These are phyloP conservation scores for Aspergillus bertholletiae DNA, from an alignment of 495 filamentous ascomycete genomes.

Conservation along the genomic window DNA sequence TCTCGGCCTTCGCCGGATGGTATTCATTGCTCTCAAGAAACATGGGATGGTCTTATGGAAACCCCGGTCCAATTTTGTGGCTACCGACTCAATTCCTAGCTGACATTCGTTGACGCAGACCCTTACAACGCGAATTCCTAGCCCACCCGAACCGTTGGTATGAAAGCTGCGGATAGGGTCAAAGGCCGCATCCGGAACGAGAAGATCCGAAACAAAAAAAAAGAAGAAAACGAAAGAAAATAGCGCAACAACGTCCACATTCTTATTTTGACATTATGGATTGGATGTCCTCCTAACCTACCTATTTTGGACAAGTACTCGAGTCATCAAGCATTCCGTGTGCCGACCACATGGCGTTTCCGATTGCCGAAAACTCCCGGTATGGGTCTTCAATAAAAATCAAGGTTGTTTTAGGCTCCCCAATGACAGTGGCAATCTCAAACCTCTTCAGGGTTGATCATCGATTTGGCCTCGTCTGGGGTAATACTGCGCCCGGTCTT, in stretches of 20 bases:
- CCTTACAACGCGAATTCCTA: background rate
- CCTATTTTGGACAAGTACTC: background rate
- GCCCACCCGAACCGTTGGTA: slow-evolving; percentile 1
- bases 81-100: background rate
- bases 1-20: background rate
- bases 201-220: no score
- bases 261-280: background rate
- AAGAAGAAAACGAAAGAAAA: background rate
- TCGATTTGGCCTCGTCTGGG: slow-evolving; percentile 16
- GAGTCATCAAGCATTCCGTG: background rate
- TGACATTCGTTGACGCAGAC: background rate
- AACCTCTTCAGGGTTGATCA: slow-evolving; percentile 7
- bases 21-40: background rate
- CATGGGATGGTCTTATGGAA: background rate
- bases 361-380: background rate
- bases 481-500: slow-evolving; percentile 17
- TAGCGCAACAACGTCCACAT: background rate
- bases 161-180: background rate
- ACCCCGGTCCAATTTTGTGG: background rate
- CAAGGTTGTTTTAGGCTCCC: background rate
- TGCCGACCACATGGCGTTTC: background rate
- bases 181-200: no score
- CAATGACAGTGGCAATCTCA: background rate
- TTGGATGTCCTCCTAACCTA: background rate
- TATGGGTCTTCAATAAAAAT: background rate